phyloP scores from a whole-genome alignment of 306 rosid species.

The Comarum palustre region DNA sequence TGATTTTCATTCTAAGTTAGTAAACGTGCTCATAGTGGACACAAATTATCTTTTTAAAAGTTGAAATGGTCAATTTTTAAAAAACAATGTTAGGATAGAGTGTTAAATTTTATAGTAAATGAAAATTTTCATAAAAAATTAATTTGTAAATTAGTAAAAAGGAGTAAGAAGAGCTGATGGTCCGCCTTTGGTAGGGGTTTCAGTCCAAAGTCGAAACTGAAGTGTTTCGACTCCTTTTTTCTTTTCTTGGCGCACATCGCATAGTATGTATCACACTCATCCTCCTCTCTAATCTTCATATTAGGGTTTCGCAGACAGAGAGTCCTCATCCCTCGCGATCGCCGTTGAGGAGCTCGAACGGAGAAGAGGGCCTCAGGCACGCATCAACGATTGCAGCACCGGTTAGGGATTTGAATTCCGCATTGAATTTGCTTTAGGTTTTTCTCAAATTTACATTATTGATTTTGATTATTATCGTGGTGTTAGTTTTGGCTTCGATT shows the following conservation, averaged over 20 bases:
- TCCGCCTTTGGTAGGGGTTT: not conserved
- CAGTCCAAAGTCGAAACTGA: not conserved
- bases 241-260: not conserved
- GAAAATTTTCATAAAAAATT: too few species aligned
- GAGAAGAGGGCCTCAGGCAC: constrained; percentile 8
- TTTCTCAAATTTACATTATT: not conserved
- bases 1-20: too few species aligned
- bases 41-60: too few species aligned
- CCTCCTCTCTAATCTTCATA: not conserved
- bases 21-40: too few species aligned
- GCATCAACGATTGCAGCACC: not conserved
- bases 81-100: too few species aligned
- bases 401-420: not conserved
- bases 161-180: not conserved
- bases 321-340: not conserved
- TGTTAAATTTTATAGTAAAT: too few species aligned
- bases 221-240: not conserved
- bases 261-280: not conserved
- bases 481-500: not conserved
- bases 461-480: not conserved
- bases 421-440: not conserved
- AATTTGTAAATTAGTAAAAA: too few species aligned
- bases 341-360: not conserved
- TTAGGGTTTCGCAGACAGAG: not conserved
- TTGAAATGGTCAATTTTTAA: too few species aligned